phyloP scores from a whole-genome alignment of 2,329 filamentous ascomycete genomes.

The Aspergillus flavus region DNA sequence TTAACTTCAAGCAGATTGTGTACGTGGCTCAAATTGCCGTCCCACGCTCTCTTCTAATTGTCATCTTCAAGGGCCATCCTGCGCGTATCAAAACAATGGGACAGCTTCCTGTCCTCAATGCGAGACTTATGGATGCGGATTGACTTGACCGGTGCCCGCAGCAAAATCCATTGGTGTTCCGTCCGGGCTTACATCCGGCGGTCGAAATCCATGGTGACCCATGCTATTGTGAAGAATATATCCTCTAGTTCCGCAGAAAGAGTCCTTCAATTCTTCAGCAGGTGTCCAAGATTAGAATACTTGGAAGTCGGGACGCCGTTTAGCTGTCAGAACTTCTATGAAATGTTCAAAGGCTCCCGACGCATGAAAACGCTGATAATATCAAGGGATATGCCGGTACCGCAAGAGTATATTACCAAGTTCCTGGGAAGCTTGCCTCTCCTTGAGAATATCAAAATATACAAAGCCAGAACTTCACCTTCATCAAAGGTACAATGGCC shows the following conservation, averaged over 20 bases:
- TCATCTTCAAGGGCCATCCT: constrained; percentile 44
- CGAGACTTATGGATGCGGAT: constrained; percentile 55
- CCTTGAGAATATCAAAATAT: constrained; percentile 32
- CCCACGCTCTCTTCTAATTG: constrained; percentile 4
- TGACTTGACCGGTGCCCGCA: constrained; percentile 52
- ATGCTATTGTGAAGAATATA: constrained; percentile 35
- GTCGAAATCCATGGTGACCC: constrained; percentile 37
- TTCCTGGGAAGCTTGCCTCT: constrained; percentile 29
- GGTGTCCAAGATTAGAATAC: constrained; percentile 37
- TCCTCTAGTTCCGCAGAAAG: constrained; percentile 27
- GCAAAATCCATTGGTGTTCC: constrained; percentile 43
- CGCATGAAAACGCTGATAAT: constrained; percentile 30
- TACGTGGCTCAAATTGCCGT: constrained; percentile 28
- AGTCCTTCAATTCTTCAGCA: constrained; percentile 34
- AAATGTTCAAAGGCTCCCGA: constrained; percentile 30
- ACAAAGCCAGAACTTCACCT: constrained; percentile 22
- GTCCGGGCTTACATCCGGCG: constrained; percentile 38
- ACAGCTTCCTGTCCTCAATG: constrained; percentile 51
- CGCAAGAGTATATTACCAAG: constrained; percentile 28
- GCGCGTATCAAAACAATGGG: constrained; percentile 60
- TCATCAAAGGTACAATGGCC: constrained; percentile 24
- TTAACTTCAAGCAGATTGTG: constrained; percentile 56
- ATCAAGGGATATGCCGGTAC: constrained; percentile 26
- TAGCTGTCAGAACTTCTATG: constrained; percentile 24
- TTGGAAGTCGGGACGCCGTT: constrained; percentile 31